Evolutionary conservation across 306 rosid genomes (phyloP).

Genomic region (Psophocarpus tetragonolobus): DNA sequence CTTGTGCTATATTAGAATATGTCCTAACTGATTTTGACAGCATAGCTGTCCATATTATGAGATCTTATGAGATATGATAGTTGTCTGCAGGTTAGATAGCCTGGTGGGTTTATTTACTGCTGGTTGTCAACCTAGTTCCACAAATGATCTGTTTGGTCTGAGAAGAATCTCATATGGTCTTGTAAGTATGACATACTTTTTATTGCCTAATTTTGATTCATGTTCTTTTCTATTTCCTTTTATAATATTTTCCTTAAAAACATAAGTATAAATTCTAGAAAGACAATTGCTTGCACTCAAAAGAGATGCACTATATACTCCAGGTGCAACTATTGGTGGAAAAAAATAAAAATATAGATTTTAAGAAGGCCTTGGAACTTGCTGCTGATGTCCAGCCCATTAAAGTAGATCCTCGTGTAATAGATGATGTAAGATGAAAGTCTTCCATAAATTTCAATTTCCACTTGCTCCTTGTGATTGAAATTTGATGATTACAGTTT

Average conservation of each 20-base stretch:
- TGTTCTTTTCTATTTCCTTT: background rate
- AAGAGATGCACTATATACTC: slow-evolving; percentile 29
- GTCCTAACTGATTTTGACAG: background rate
- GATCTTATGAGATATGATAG: slow-evolving; percentile 35
- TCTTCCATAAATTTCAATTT: slow-evolving; percentile 1
- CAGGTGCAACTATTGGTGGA: slow-evolving; percentile 94
- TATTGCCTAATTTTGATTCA: slow-evolving; percentile 1
- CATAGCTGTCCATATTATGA: slow-evolving; percentile 23
- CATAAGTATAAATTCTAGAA: slow-evolving; percentile 18
- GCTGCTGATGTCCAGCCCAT: slow-evolving; percentile 75
- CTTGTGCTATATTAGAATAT: background rate
- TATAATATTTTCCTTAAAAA: background rate
- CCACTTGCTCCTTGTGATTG: background rate
- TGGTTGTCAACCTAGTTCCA: slow-evolving; percentile 94
- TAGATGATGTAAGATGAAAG: slow-evolving; percentile 61
- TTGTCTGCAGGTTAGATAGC: slow-evolving; percentile 82
- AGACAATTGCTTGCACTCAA: slow-evolving; percentile 27
- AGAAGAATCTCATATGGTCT: slow-evolving; percentile 95
- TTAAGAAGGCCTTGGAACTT: slow-evolving; percentile 73
- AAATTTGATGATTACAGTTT: slow-evolving; percentile 30
- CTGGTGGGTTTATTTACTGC: slow-evolving; percentile 92
- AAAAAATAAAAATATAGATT: slow-evolving; percentile 70
- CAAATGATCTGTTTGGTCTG: slow-evolving; percentile 89
- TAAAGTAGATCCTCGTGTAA: slow-evolving; percentile 54
- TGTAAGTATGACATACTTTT: slow-evolving; percentile 52